phyloP scores from a whole-genome alignment of 441 rosid species.

The Erodium texanum region DNA sequence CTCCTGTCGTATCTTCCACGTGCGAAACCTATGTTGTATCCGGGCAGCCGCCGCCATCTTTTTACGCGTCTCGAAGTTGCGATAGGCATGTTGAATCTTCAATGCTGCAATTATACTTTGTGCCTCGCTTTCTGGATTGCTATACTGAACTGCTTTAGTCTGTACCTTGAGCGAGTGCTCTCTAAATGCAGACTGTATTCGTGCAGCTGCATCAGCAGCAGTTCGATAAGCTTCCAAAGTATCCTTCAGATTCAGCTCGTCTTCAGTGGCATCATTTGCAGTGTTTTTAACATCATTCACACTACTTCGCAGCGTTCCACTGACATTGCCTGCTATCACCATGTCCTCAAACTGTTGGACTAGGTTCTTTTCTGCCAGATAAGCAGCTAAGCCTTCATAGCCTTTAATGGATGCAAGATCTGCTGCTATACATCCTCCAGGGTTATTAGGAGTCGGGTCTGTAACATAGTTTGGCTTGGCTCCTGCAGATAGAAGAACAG shows the following conservation, averaged over 20 bases:
- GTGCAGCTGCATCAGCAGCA: conserved; percentile 91
- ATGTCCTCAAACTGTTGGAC: conserved; percentile 74
- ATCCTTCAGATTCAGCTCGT: conserved; percentile 67
- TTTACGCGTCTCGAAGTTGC: conserved; percentile 53
- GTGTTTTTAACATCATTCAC: conserved; percentile 28
- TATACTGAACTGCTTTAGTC: conserved; percentile 38
- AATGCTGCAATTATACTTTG: conserved; percentile 67
- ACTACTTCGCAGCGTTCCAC: conserved; percentile 51
- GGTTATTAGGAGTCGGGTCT: conserved; percentile 69
- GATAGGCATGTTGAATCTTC: conserved; percentile 91
- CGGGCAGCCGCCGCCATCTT: conserved; percentile 73
- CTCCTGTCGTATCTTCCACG: conserved; percentile 71
- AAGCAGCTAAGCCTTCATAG: conserved; percentile 80
- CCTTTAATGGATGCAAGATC: conserved; percentile 79
- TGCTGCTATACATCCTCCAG: conserved; percentile 73
- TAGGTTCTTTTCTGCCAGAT: conserved; percentile 76
- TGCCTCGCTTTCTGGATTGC: conserved; percentile 70
- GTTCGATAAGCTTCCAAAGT: conserved; percentile 76
- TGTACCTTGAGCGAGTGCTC: conserved; percentile 64
- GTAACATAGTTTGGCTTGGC: conserved; percentile 87
- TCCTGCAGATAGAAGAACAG: conserved; percentile 77
- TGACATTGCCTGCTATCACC: conserved; percentile 80
- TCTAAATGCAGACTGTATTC: conserved; percentile 79
- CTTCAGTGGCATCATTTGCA: conserved; percentile 37
- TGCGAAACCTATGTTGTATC: conserved; percentile 80